Evolutionary conservation across 768 basidiomycete species (phyloP).

Genomic region (Suillus spraguei): DNA sequence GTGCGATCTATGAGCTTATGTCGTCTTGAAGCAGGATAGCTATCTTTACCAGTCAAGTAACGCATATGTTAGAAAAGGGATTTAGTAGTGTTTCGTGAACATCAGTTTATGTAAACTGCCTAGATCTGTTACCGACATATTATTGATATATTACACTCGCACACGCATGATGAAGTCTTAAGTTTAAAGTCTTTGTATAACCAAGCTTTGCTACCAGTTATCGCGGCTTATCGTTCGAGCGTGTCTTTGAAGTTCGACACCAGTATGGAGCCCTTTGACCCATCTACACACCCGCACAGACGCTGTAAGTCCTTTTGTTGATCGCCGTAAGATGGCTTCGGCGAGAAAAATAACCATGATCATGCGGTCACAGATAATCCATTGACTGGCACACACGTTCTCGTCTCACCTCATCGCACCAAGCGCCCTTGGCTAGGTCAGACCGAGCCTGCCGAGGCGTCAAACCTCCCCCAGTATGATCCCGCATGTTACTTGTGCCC

Average conservation of each 20-base stretch:
- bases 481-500: conserved; percentile 86
- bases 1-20: not conserved
- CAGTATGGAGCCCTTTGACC: conserved; percentile 49
- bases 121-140: no score
- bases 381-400: conserved; percentile 71
- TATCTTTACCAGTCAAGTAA: not conserved
- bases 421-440: conserved; percentile 94
- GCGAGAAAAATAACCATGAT: conserved; percentile 10
- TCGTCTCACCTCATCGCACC: conserved; percentile 88
- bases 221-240: not conserved
- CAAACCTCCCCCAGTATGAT: conserved; percentile 64
- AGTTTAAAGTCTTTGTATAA: not conserved
- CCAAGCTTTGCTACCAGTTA: not conserved
- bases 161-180: not conserved
- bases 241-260: not conserved
- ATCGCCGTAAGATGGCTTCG: conserved; percentile 8
- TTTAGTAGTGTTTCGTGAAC: not conserved
- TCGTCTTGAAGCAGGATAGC: not conserved
- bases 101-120: not conserved
- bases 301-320: conserved; percentile 50
- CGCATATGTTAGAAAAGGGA: not conserved
- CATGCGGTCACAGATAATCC: conserved; percentile 64
- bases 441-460: conserved; percentile 62
- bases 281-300: conserved; percentile 67
- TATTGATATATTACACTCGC: not conserved